Percentiles rank a stretch among this genome's conserved stretches.
Conservation (phyloP, 163 green algal species). For the Scenedesmus sp. region DNA sequence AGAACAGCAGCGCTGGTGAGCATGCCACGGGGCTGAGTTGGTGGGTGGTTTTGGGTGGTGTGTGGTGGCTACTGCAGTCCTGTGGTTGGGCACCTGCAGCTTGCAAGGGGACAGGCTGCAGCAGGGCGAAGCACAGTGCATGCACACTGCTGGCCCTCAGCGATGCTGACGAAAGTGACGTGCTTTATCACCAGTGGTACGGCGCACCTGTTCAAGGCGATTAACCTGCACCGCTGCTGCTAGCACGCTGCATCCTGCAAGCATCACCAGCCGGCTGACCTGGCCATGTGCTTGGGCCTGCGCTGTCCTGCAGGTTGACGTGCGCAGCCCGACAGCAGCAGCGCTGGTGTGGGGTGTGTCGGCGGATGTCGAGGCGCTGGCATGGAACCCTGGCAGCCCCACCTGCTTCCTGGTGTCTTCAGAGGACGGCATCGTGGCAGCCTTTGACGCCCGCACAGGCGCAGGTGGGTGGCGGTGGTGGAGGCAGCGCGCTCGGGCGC, state of each 20-base stretch:
- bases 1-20: conserved; percentile 80
- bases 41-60: neutral
- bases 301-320: conserved; percentile 77
- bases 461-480: conserved; percentile 52
- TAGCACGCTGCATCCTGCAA: neutral
- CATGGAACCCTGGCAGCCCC: conserved; percentile 87
- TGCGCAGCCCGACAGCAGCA: conserved; percentile 69
- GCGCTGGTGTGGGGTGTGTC: conserved; percentile 79
- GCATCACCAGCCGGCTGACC: neutral
- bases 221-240: neutral
- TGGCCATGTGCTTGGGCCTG: neutral
- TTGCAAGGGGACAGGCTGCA: neutral
- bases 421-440: conserved; percentile 91
- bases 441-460: conserved; percentile 86
- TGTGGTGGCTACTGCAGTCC: neutral
- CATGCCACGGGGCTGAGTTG: neutral
- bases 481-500: neutral
- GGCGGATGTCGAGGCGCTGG: conserved; percentile 93
- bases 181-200: too few species aligned
- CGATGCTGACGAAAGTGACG: too few species aligned
- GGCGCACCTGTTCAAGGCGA: too few species aligned
- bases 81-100: neutral
- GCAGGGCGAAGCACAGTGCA: neutral
- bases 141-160: neutral
- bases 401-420: conserved; percentile 89